Percentiles rank a stretch among this genome's conserved stretches.
Evolutionary conservation across 192 early-diverging fungal species (phyloP).

Genomic region (Coemansia reversa): DNA sequence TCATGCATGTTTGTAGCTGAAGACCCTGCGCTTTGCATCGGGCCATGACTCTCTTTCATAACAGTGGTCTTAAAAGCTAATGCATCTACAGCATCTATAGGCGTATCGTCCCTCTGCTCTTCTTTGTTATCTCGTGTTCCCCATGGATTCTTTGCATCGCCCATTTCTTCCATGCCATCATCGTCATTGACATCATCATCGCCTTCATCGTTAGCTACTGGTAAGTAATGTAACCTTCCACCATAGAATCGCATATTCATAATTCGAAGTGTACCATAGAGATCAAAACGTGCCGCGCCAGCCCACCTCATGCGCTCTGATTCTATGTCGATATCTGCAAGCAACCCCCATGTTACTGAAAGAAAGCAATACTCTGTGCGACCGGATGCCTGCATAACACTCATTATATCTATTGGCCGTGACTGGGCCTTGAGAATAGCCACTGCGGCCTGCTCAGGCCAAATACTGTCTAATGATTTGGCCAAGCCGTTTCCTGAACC

Average conservation of each 20-base stretch:
- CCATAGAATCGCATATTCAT: conserved; percentile 61
- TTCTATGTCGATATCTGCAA: conserved; percentile 63
- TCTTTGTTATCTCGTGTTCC: not conserved
- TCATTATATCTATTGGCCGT: conserved; percentile 59
- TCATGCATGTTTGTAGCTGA: conserved; percentile 29
- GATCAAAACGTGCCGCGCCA: conserved; percentile 43
- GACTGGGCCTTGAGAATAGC: conserved; percentile 55
- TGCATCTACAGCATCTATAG: not conserved
- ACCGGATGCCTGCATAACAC: conserved; percentile 45
- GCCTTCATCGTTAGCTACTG: conserved; percentile 23
- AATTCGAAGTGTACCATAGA: conserved; percentile 56
- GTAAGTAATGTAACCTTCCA: conserved; percentile 61
- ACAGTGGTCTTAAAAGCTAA: not conserved
- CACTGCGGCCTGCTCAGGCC: conserved; percentile 54
- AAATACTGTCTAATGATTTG: conserved; percentile 44
- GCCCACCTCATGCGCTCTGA: conserved; percentile 60
- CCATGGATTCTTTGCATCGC: not conserved
- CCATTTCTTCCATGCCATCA: not conserved
- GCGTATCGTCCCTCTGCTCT: not conserved
- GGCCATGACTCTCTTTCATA: not conserved
- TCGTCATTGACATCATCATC: not conserved
- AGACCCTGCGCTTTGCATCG: conserved; percentile 10
- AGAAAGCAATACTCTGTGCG: conserved; percentile 56
- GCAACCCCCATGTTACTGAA: conserved; percentile 59
- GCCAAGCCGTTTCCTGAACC: conserved; percentile 54